These are phyloP conservation scores for Cicer pinnatifidum DNA, from an alignment of 306 rosid species.

Conservation along the genomic window DNA sequence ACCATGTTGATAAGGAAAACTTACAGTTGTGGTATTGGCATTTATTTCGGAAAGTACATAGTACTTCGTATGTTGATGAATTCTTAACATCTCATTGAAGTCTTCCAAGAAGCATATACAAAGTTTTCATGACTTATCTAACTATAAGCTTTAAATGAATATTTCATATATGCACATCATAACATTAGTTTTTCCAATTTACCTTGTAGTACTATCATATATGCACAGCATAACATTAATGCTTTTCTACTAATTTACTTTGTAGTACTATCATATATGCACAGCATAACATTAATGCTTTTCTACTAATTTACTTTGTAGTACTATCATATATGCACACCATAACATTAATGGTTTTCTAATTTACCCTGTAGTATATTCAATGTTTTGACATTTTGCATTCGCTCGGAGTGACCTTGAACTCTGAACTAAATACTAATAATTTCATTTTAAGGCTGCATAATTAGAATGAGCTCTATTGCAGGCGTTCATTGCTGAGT, in stretches of 20 bases:
- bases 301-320: neutral
- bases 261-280: no score
- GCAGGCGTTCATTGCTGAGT: conserved; percentile 95
- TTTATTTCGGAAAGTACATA: no score
- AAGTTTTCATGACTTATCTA: no score
- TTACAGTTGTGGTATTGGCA: no score
- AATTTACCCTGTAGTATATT: conserved; percentile 4
- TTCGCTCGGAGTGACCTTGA: neutral
- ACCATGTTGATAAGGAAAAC: no score
- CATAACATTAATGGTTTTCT: neutral
- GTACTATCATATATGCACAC: neutral
- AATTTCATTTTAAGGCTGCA: conserved; percentile 26
- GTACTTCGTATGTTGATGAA: no score
- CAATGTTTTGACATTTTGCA: conserved; percentile 27
- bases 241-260: neutral
- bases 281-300: neutral
- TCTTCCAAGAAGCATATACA: no score
- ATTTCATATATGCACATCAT: neutral
- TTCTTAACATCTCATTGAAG: no score
- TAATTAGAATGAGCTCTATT: conserved; percentile 41
- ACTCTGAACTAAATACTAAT: conserved; percentile 12
- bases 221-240: neutral
- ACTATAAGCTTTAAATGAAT: neutral
- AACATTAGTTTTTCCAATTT: neutral
- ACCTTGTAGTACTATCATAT: no score